A percentile compares a stretch with the other conserved stretches of the same genome.
Conservation (phyloP, 73 alveolate genomes). For the Symbiodinium pilosum region DNA sequence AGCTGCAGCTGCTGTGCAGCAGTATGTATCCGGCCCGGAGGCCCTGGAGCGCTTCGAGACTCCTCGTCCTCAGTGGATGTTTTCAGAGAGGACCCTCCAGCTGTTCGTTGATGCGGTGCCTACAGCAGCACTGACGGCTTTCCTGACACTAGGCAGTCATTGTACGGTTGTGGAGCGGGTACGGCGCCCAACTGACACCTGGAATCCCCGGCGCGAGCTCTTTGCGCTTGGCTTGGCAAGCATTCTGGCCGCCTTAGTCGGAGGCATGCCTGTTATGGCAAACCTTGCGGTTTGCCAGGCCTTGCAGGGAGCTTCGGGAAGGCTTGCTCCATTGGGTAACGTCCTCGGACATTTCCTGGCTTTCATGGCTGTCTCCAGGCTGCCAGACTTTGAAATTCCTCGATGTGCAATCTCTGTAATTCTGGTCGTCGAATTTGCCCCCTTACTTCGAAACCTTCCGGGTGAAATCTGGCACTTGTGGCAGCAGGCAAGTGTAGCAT, state of each 20-base stretch:
- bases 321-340: constrained; percentile 41
- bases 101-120: constrained; percentile 36
- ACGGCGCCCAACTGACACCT: constrained; percentile 37
- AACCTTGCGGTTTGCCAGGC: constrained; percentile 84
- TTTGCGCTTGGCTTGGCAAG: constrained; percentile 60
- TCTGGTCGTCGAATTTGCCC: constrained; percentile 62
- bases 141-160: constrained; percentile 59
- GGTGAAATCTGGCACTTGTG: constrained; percentile 36
- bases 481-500: constrained; percentile 23
- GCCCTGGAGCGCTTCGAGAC: constrained; percentile 26
- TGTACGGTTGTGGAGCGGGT: constrained; percentile 59
- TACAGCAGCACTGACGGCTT: constrained; percentile 70
- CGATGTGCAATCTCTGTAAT: constrained; percentile 53
- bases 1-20: constrained; percentile 16
- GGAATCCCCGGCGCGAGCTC: constrained; percentile 80
- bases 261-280: constrained; percentile 94
- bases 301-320: constrained; percentile 7
- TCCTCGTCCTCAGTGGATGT: constrained; percentile 20
- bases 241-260: constrained; percentile 39
- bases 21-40: neutral
- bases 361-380: constrained; percentile 43
- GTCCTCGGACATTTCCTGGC: constrained; percentile 61
- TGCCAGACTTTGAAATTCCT: constrained; percentile 15
- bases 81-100: constrained; percentile 1
- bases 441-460: constrained; percentile 48